Base-by-base conservation (phyloP, 768 basidiomycete genomes). In the Neoboletus brunneissimus region DNA sequence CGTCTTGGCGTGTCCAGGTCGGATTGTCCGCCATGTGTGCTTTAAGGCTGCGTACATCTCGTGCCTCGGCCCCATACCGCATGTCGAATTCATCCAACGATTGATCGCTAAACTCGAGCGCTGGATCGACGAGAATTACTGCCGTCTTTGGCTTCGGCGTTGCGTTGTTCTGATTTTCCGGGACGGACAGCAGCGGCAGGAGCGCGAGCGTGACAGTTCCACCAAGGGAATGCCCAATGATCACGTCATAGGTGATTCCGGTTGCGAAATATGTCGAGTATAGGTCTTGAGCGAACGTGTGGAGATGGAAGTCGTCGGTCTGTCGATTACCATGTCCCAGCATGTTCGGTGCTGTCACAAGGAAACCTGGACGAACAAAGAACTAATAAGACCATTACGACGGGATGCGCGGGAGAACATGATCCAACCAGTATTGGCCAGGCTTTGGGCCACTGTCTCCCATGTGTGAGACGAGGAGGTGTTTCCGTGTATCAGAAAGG, bases 341-440 rank as follows among this genome's bases (percentile, higher is more conserved):
- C 50, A 64, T 23, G 51, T 65, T 57, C 2, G 63, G 64, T 11
- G 60, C 64, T 22, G 27, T 57, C 43, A 64, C 63, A 4, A 61
- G 44, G 47, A 51, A 62, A 13, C 48, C 59, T 64, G 23, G 29
- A 25, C 10, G 29, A 50, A 11, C 6, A 10, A 40, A 35, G 16
- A n/a, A 20, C 11, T 3, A 18, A 32, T 56, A 32, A 51, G 40
- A 29, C 48, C 41, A 10, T 11, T n/a, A 15, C 2, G 13, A 15
- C 2, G 22, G 20, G 31, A 47, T 1, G 1, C 5, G 5, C 8
- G 23, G 43, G 37, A 1, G 16, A 40, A 23, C 20, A 12, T 34
- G 8, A 16, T 29, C 50, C 2, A 27, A 64, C 63, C 62, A 23
- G 42, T 38, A 35, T 43, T 47, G 10, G 52, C 63, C 23, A 64